A percentile compares a stretch with the other conserved stretches of the same genome.
Evolutionary conservation across 2,329 filamentous ascomycete species (phyloP).

Genomic region (Pleoardoris graminearum): DNA sequence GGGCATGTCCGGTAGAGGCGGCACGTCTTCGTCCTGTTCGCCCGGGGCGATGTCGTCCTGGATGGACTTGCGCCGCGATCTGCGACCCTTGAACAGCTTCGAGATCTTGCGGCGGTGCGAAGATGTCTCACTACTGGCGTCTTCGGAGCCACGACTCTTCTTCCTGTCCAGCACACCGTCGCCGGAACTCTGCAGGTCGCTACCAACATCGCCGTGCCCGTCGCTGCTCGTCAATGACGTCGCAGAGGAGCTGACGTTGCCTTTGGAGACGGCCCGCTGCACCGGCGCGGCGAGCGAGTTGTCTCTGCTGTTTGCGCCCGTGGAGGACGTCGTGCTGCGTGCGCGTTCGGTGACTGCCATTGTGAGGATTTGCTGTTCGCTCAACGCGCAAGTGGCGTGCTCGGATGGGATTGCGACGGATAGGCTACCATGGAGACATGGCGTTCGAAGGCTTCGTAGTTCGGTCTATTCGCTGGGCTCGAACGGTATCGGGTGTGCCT

Average conservation of each 20-base stretch:
- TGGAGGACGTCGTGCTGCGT: conserved; percentile 27
- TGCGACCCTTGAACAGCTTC: conserved; percentile 56
- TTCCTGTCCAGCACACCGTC: conserved; percentile 49
- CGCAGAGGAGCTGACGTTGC: conserved; percentile 33
- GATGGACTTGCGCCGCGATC: conserved; percentile 28
- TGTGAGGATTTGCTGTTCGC: background rate
- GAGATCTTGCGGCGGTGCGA: conserved; percentile 53
- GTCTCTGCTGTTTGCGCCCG: conserved; percentile 24
- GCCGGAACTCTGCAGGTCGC: conserved; percentile 32
- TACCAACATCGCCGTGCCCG: conserved; percentile 21
- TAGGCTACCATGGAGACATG: conserved; percentile 4
- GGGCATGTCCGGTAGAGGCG: conserved; percentile 10
- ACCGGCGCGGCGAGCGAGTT: conserved; percentile 30
- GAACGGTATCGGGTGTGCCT: too few species aligned
- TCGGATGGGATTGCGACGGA: background rate
- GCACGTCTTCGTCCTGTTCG: conserved; percentile 25
- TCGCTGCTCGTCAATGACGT: conserved; percentile 40
- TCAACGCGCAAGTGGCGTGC: background rate
- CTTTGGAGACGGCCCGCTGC: conserved; percentile 24
- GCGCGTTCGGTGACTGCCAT: conserved; percentile 33
- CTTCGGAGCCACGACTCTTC: conserved; percentile 47
- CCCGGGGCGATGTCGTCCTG: conserved; percentile 31
- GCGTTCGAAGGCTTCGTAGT: background rate
- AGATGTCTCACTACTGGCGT: conserved; percentile 46
- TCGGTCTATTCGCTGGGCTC: background rate